A percentile compares a stretch with the other conserved stretches of the same genome.
phyloP scores from a whole-genome alignment of 2,329 filamentous ascomycete species.

The Pseudocercospora fuligena region DNA sequence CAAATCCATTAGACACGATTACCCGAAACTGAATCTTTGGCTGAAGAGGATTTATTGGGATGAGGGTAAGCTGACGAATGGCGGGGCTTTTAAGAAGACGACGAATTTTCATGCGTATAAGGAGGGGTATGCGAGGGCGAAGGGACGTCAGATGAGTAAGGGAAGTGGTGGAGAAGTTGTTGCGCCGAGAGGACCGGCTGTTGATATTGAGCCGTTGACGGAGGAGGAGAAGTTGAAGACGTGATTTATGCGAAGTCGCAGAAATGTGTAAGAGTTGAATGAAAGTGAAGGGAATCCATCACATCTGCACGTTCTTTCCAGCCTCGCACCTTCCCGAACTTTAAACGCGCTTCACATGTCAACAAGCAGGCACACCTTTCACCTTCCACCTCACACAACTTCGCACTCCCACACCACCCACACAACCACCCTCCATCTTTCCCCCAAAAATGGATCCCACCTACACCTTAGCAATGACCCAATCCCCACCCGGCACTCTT shows the following conservation, averaged over 20 bases:
- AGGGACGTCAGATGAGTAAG: conserved; percentile 18
- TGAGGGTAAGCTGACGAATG: conserved; percentile 45
- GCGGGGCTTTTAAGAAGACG: conserved; percentile 51
- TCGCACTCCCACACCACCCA: too few relatives aligned
- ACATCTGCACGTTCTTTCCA: background rate
- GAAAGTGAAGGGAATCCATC: background rate
- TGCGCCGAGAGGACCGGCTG: conserved; percentile 19
- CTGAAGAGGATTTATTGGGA: conserved; percentile 55
- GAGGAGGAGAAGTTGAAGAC: conserved; percentile 22
- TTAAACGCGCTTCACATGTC: background rate
- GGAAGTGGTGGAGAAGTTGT: conserved; percentile 18
- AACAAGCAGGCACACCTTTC: background rate
- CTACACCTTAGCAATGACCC: conserved; percentile 1
- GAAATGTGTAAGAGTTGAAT: too few relatives aligned
- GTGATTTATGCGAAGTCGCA: background rate
- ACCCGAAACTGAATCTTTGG: conserved; percentile 55
- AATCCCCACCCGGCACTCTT: conserved; percentile 5
- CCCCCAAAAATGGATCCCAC: background rate
- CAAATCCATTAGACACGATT: conserved; percentile 66
- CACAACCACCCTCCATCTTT: background rate
- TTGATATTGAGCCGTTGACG: conserved; percentile 22
- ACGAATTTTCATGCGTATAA: conserved; percentile 46
- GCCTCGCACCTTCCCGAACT: background rate
- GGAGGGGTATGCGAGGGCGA: conserved; percentile 25
- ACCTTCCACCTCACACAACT: background rate